These are phyloP conservation scores for Myxozyma vanderwaltii DNA, from an alignment of 805 yeast species.

Conservation along the genomic window DNA sequence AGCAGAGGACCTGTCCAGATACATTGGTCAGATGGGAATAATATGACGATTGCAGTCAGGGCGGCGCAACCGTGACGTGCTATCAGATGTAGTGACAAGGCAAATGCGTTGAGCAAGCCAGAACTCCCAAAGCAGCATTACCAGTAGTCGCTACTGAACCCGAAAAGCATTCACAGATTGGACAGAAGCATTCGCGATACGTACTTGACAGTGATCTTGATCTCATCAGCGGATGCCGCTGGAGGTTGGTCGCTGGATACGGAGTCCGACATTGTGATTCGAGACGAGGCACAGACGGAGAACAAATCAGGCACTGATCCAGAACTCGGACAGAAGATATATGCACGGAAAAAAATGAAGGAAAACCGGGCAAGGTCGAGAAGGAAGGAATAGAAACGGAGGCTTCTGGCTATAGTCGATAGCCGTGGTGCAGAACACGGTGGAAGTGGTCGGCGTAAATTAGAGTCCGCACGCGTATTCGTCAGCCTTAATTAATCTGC, in stretches of 20 bases:
- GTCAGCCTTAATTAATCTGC: background rate
- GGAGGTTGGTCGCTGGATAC: slow-evolving; percentile 5
- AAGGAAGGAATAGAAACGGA: background rate
- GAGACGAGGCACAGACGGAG: background rate
- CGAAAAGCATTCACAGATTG: background rate
- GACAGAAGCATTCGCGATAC: slow-evolving; percentile 2
- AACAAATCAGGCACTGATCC: background rate
- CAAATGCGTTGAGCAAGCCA: too few relatives aligned
- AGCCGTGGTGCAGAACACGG: slow-evolving; percentile 2
- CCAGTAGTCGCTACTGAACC: background rate
- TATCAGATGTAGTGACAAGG: too few relatives aligned
- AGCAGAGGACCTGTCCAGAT: slow-evolving; percentile 28
- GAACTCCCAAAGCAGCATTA: background rate
- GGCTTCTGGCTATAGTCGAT: too few relatives aligned
- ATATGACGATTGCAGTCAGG: background rate
- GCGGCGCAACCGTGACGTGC: too few relatives aligned
- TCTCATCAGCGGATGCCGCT: slow-evolving; percentile 22
- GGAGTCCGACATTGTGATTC: slow-evolving; percentile 4
- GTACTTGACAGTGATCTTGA: slow-evolving; percentile 30
- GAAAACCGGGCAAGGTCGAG: background rate
- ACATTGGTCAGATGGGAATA: background rate
- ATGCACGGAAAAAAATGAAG: too few relatives aligned
- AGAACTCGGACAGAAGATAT: background rate
- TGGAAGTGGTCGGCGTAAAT: slow-evolving; percentile 11
- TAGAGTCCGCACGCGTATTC: background rate